Percentiles rank a stretch among this genome's conserved stretches.
Evolutionary conservation across 78 protist genomes (phyloP).

Genomic region (Tieghemostelium lacteum): DNA sequence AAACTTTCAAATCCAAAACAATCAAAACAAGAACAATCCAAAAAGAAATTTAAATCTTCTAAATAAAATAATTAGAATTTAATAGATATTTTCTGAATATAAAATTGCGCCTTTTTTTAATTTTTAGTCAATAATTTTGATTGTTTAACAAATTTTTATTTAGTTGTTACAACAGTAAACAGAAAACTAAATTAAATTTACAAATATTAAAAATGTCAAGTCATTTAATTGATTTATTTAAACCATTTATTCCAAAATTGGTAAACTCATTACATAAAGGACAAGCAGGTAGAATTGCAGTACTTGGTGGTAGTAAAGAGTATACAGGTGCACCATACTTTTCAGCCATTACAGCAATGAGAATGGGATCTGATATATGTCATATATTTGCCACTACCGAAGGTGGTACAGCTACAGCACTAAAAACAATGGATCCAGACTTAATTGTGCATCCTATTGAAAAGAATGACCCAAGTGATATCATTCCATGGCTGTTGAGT

Average conservation of each 20-base stretch:
- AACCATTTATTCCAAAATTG: constrained; percentile 48
- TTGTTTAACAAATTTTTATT: too few relatives aligned
- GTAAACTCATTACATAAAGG: constrained; percentile 57
- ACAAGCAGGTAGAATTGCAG: constrained; percentile 66
- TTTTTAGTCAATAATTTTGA: too few relatives aligned
- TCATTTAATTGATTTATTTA: constrained; percentile 29
- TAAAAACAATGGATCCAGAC: constrained; percentile 79
- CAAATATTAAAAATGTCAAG: too few relatives aligned
- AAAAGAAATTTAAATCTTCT: neutral
- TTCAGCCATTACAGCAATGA: constrained; percentile 48
- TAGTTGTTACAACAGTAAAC: too few relatives aligned
- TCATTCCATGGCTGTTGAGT: constrained; percentile 74
- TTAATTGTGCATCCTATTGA: constrained; percentile 79
- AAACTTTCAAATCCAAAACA: neutral
- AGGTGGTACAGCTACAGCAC: constrained; percentile 77
- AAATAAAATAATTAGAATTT: neutral
- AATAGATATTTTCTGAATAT: too few relatives aligned
- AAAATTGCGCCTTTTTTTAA: too few relatives aligned
- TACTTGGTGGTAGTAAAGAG: constrained; percentile 74
- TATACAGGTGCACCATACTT: constrained; percentile 85
- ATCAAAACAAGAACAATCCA: neutral
- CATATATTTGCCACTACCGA: constrained; percentile 74
- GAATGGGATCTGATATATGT: constrained; percentile 65
- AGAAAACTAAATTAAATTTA: too few relatives aligned
- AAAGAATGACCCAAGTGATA: constrained; percentile 56